Percentiles rank a stretch among this genome's conserved stretches.
phyloP scores from a whole-genome alignment of 139 green algal genomes.

The Astrephomene gubernaculifera region DNA sequence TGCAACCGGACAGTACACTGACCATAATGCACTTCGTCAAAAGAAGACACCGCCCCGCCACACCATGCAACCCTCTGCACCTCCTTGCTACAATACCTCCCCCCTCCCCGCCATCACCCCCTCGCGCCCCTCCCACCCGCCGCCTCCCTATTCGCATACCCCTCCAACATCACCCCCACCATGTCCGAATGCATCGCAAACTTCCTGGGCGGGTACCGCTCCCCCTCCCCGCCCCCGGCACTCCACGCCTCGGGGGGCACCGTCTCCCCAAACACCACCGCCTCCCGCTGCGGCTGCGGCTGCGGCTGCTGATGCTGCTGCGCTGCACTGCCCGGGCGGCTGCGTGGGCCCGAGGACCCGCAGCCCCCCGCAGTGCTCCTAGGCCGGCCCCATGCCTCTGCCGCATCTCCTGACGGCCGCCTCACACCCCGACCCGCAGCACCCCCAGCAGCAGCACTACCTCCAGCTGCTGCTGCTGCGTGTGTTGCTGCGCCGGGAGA shows the following conservation, averaged over 20 bases:
- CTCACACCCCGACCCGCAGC: background rate
- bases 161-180: background rate
- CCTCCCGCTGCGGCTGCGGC: background rate
- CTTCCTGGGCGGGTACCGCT: conserved; percentile 1
- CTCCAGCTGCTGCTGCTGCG: background rate
- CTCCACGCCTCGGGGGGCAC: background rate
- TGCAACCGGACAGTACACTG: too few species aligned
- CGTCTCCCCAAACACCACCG: conserved; percentile 9
- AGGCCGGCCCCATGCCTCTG: background rate
- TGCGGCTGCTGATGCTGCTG: background rate
- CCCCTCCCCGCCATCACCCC: too few species aligned
- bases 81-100: too few species aligned
- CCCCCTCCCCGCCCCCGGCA: background rate
- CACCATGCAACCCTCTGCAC: too few species aligned
- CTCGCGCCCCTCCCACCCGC: too few species aligned
- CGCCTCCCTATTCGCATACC: too few species aligned
- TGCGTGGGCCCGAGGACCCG: too few species aligned
- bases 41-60: too few species aligned
- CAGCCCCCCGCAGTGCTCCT: background rate
- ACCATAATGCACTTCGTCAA: too few species aligned
- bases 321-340: background rate
- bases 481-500: background rate
- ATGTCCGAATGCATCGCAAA: background rate
- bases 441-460: background rate
- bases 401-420: background rate